Evolutionary conservation across 2,329 filamentous ascomycete species (phyloP).

Genomic region (Epichloe elymi): DNA sequence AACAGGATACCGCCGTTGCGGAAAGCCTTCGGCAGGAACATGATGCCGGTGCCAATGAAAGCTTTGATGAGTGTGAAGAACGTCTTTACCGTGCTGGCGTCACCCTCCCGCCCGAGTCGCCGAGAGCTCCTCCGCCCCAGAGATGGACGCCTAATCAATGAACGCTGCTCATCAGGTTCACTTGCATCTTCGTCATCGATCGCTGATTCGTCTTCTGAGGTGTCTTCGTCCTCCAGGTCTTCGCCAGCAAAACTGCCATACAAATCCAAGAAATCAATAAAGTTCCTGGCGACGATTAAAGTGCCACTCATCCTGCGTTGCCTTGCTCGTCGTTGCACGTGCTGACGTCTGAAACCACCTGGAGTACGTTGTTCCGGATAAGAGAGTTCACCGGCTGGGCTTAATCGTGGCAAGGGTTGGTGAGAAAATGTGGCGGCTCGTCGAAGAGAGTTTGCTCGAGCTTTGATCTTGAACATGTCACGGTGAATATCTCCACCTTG

Average conservation of each 20-base stretch:
- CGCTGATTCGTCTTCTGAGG: constrained; percentile 44
- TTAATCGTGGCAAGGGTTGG: constrained; percentile 22
- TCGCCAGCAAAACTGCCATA: constrained; percentile 70
- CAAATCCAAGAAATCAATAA: constrained; percentile 62
- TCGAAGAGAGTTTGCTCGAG: constrained; percentile 35
- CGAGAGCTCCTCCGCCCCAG: constrained; percentile 41
- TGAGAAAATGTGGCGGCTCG: constrained; percentile 57
- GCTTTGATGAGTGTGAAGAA: constrained; percentile 71
- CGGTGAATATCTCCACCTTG: constrained; percentile 70
- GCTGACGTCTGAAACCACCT: constrained; percentile 34
- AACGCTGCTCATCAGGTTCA: constrained; percentile 39
- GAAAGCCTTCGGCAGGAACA: constrained; percentile 71
- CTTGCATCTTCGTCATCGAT: constrained; percentile 29
- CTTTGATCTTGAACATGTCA: constrained; percentile 62
- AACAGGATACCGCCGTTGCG: constrained; percentile 67
- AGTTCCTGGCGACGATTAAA: constrained; percentile 50
- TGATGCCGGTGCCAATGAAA: constrained; percentile 69
- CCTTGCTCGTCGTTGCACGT: constrained; percentile 24
- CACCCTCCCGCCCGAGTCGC: constrained; percentile 33
- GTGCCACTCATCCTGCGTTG: constrained; percentile 21
- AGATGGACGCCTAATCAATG: constrained; percentile 28
- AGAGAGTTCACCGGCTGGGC: constrained; percentile 17
- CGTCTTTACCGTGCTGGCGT: constrained; percentile 56
- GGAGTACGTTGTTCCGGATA: constrained; percentile 29
- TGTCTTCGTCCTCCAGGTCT: constrained; percentile 39